phyloP scores from a whole-genome alignment of 169 alveolate genomes.

The Plasmodium gaboni region DNA sequence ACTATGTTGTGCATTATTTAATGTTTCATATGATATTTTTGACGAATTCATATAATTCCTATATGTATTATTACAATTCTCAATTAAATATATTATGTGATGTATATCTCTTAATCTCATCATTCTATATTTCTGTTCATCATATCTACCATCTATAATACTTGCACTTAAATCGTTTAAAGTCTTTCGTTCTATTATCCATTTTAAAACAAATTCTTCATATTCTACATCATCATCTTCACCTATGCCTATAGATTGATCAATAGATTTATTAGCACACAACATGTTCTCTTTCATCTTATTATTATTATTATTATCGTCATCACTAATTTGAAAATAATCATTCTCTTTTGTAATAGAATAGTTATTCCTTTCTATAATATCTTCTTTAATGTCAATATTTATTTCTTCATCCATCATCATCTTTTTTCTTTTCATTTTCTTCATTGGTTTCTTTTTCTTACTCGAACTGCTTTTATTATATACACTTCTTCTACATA shows the following conservation, averaged over 20 bases:
- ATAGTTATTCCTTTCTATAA: too few species aligned
- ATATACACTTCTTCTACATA: slow-evolving; percentile 73
- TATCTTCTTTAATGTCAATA: not conserved
- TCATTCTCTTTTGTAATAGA: too few species aligned
- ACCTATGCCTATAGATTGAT: not conserved
- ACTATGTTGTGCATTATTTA: slow-evolving; percentile 77
- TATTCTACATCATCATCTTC: slow-evolving; percentile 74
- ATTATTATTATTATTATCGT: not conserved
- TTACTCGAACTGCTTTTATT: not conserved
- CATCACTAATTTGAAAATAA: too few species aligned
- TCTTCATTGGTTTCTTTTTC: not conserved
- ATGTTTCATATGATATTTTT: slow-evolving; percentile 77
- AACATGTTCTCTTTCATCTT: not conserved
- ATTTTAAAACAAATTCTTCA: slow-evolving; percentile 85
- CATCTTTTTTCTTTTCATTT: not conserved
- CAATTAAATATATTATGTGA: slow-evolving; percentile 86
- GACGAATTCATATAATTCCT: slow-evolving; percentile 79
- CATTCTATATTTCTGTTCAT: slow-evolving; percentile 88
- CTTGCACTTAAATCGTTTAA: slow-evolving; percentile 88
- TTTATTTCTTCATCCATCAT: not conserved
- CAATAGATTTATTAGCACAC: too few species aligned
- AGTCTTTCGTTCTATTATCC: slow-evolving; percentile 90
- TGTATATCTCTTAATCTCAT: slow-evolving; percentile 84
- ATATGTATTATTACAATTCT: slow-evolving; percentile 80
- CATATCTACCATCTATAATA: slow-evolving; percentile 89